These are phyloP conservation scores for Hydnum rufescens DNA, from an alignment of 768 basidiomycete species.

Conservation along the genomic window DNA sequence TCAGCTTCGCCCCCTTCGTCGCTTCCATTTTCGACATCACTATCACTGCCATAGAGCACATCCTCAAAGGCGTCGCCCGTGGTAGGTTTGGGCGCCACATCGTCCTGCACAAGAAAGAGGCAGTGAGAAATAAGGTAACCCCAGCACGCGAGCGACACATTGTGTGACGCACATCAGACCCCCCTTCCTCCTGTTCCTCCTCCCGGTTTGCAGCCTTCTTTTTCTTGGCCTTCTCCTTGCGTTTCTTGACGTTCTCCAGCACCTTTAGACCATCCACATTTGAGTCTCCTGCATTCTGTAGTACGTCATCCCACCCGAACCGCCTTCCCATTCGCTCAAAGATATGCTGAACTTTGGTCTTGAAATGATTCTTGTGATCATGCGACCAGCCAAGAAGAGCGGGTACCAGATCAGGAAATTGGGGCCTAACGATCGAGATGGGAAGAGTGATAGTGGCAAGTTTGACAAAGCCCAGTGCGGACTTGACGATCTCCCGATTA, in stretches of 20 bases:
- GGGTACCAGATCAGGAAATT: slow-evolving; percentile 61
- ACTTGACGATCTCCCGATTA: slow-evolving; percentile 96
- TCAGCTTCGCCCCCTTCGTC: slow-evolving; percentile 24
- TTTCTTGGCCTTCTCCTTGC: slow-evolving; percentile 82
- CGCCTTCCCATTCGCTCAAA: slow-evolving; percentile 88
- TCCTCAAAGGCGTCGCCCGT: slow-evolving; percentile 90
- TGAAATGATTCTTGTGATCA: slow-evolving; percentile 99
- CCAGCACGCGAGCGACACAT: neutral
- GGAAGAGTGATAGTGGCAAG: slow-evolving; percentile 78
- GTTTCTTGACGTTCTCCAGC: slow-evolving; percentile 82
- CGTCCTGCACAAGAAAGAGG: neutral
- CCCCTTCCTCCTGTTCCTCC: slow-evolving; percentile 31
- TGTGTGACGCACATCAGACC: slow-evolving; percentile 24
- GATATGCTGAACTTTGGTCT: slow-evolving; percentile 87
- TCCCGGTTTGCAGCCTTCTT: slow-evolving; percentile 39
- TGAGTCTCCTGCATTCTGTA: slow-evolving; percentile 33
- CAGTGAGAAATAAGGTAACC: neutral
- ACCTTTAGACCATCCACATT: slow-evolving; percentile 46
- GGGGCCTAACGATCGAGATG: slow-evolving; percentile 46
- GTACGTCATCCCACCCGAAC: slow-evolving; percentile 71
- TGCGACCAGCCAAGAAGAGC: slow-evolving; percentile 82
- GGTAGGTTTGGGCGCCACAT: slow-evolving; percentile 12
- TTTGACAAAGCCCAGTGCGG: slow-evolving; percentile 85
- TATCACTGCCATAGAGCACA: slow-evolving; percentile 90
- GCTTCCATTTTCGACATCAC: slow-evolving; percentile 65